These are phyloP conservation scores for Pisolithus orientalis DNA, from an alignment of 768 basidiomycete genomes.

Conservation along the genomic window DNA sequence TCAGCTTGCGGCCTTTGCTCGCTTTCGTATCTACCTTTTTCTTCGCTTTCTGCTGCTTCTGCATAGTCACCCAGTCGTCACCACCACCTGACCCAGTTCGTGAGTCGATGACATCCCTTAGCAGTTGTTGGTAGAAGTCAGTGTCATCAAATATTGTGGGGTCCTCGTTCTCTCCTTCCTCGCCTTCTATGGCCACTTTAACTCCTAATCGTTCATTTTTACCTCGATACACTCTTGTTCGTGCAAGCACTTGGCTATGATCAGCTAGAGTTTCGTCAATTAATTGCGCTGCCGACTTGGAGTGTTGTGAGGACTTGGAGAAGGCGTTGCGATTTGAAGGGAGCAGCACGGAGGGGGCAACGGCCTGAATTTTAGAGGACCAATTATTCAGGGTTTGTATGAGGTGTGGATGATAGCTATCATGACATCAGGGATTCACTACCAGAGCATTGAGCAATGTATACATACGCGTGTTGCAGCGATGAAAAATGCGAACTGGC, in stretches of 20 bases:
- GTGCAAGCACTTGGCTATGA: conserved; percentile 49
- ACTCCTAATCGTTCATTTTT: conserved; percentile 41
- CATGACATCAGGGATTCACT: conserved; percentile 3
- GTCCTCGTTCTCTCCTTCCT: conserved; percentile 30
- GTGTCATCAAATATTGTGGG: conserved; percentile 75
- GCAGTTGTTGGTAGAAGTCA: conserved; percentile 89
- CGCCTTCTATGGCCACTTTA: conserved; percentile 31
- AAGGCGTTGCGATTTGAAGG: conserved; percentile 70
- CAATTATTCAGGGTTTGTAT: conserved; percentile 84
- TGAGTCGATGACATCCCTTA: conserved; percentile 87
- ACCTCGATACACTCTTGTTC: conserved; percentile 54
- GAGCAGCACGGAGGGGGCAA: conserved; percentile 70
- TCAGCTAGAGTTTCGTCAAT: conserved; percentile 70
- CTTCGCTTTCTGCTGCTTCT: conserved; percentile 68
- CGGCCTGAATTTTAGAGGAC: conserved; percentile 94
- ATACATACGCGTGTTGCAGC: conserved; percentile 50
- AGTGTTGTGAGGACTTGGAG: conserved; percentile 46
- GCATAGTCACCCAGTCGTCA: conserved; percentile 58
- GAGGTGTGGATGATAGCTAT: conserved; percentile 61
- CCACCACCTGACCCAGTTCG: conserved; percentile 38
- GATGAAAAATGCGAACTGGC: conserved; percentile 35
- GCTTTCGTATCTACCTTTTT: conserved; percentile 94
- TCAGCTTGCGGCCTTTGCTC: conserved; percentile 89
- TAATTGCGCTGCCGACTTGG: conserved; percentile 65
- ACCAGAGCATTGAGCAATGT: not conserved